Evolutionary conservation across 306 rosid species (phyloP), one percentile per base, ranked within the genome.

Genomic region (Trifolium dubium): DNA sequence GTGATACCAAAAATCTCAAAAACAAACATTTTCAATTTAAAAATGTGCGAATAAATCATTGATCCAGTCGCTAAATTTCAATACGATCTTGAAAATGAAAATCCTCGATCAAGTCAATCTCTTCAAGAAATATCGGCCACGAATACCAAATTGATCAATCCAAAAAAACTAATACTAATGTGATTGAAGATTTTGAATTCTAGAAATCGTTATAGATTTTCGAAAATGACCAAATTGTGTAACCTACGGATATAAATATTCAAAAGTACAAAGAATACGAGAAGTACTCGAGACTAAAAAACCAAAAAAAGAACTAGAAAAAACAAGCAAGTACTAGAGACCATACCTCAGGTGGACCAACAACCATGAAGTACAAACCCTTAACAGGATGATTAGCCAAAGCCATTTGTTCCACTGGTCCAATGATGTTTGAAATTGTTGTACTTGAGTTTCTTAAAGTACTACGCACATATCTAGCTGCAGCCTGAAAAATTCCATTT

Each of bases 351-450:
- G 94, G 91, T 49, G 71, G 14, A 34, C 91, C 87, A 47, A 46
- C 60, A 0, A 84, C 71, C 74, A 67, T 64, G 34, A 79, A 87
- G 43, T 87, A 85, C 6, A 89, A 13, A 14, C 85, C 89, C 77
- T 85, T 85, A 6, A 73, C 11, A 0, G 88, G 83, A 55, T 79
- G 83, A 51, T 80, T 80, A 54, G 49, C 77, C 75, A 85, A 37
- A 64, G 89, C 71, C 84, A 81, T 75, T 56, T 89, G 81, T 60
- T 89, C 88, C 62, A 79, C 67, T 46, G 86, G 91, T 1, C 89
- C 91, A 49, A 86, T 77, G 11, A 87, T 23, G 61, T 64, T 85
- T 5, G 94, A 79, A 10, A 89, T 56, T 65, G 72, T 71, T 30
- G 75, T 59, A 80, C 94, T 86, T 9, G 88, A 79, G 50, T 86